Evolutionary conservation across 176 grass and related monocot species (phyloP), one percentile per base, ranked within the genome.

Genomic region (Aegilops longissima): DNA sequence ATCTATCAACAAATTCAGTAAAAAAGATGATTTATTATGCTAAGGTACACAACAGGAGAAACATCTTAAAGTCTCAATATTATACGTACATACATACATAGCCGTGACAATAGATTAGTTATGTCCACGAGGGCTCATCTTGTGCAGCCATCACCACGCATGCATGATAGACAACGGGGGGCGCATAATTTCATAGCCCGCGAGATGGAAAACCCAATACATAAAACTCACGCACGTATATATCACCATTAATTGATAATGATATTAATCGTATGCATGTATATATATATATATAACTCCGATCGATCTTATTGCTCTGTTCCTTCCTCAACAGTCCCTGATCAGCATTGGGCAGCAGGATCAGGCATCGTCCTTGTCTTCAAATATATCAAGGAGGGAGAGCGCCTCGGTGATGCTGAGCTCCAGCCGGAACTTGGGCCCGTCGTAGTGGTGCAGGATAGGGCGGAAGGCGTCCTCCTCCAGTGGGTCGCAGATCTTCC

Each of bases 381-480:
- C 90, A 64, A 98, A 98, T 73, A 95, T 92, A 71, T 98, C 96
- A 9, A 98, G 96, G 20, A 98, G 93, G 8, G 88, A 38, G 34
- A 98, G 85, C 0, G 96, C 92, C 94, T 99, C 97, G 6, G 85
- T 78, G 78, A 99, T 88, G 80, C 88, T 92, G 51, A 99, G 89
- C 88, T 99, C 94, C 35, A 99, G 87, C n/a, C 97, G 79, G 90
- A 99, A 99, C 67, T 99, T 99, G 30, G 97, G 97, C 21, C 97
- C 97, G 44, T 99, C 97, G 47, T 99, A 99, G 92, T 99, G 97
- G 80, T 99, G 97, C n/a, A 99, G 94, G 81, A 99, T 93, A 1
- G 97, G 97, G 14, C 97, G 81, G 88, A 99, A 99, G 20, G 97
- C 92, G 75, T 99, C 97, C 89, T 99, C 97, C 80, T 99, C 97